These are phyloP conservation scores for Fraxinus pennsylvanica DNA, from an alignment of 257 asterid genomes.

Conservation along the genomic window DNA sequence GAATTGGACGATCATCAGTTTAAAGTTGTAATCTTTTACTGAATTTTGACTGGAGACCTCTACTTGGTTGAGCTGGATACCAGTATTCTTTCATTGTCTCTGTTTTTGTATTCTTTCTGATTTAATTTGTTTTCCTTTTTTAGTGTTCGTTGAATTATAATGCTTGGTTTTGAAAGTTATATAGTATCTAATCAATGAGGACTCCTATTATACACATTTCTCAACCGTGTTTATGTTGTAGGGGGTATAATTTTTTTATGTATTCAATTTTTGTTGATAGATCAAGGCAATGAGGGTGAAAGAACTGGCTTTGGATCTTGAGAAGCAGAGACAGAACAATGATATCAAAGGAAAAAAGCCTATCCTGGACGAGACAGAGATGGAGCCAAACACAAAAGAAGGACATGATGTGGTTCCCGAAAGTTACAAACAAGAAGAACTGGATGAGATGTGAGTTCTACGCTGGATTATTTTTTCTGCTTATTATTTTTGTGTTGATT, in stretches of 20 bases:
- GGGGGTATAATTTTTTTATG: background rate
- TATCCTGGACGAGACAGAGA: constrained; percentile 28
- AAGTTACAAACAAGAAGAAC: constrained; percentile 51
- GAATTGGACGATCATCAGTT: background rate
- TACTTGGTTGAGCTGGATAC: constrained; percentile 20
- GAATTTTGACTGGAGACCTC: background rate
- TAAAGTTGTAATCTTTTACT: background rate
- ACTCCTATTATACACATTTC: background rate
- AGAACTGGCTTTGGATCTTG: constrained; percentile 70
- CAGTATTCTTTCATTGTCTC: background rate
- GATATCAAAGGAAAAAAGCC: constrained; percentile 59
- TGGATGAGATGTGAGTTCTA: constrained; percentile 72
- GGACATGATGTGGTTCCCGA: constrained; percentile 26
- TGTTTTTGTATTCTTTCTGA: background rate
- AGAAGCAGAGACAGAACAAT: constrained; percentile 68
- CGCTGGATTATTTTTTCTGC: constrained; percentile 4
- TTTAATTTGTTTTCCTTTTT: background rate
- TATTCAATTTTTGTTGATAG: constrained; percentile 38
- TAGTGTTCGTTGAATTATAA: background rate
- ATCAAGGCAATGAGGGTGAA: constrained; percentile 77
- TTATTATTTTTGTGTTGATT: constrained; percentile 10
- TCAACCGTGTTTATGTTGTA: background rate
- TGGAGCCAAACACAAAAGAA: constrained; percentile 31
- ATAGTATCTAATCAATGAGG: background rate
- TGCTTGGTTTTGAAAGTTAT: background rate